Evolutionary conservation across 83 land plant genomes (phyloP).

Genomic region (Diphasiastrum complanatum): DNA sequence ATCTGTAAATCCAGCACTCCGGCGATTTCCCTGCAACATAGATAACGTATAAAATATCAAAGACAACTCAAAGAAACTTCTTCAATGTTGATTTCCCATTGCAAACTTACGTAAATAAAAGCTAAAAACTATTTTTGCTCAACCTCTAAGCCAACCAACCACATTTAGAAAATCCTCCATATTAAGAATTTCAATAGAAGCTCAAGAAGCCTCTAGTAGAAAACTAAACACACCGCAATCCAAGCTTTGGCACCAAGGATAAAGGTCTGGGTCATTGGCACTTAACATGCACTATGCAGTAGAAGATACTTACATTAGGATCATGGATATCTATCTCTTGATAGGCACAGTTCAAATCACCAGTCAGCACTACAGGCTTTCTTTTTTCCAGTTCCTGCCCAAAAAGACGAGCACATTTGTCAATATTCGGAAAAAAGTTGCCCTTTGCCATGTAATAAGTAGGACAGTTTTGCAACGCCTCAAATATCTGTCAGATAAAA

Average conservation of each 20-base stretch:
- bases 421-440: constrained; percentile 1
- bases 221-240: neutral
- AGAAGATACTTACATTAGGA: constrained; percentile 95
- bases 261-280: neutral
- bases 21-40: constrained; percentile 57
- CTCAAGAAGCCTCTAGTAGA: no score
- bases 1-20: constrained; percentile 86
- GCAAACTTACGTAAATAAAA: neutral
- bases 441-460: no score
- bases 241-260: neutral
- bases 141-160: no score
- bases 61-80: neutral
- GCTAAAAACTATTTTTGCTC: no score
- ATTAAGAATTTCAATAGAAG: no score
- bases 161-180: no score
- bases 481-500: no score
- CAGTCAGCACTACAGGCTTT: constrained; percentile 89
- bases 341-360: constrained; percentile 92
- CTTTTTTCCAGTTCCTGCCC: constrained; percentile 69
- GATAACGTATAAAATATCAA: neutral
- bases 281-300: neutral
- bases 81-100: neutral
- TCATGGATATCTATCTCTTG: constrained; percentile 84
- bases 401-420: neutral
- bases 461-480: no score